These are phyloP conservation scores for Coprinopsis sp. DNA, from an alignment of 768 basidiomycete species.

Conservation along the genomic window DNA sequence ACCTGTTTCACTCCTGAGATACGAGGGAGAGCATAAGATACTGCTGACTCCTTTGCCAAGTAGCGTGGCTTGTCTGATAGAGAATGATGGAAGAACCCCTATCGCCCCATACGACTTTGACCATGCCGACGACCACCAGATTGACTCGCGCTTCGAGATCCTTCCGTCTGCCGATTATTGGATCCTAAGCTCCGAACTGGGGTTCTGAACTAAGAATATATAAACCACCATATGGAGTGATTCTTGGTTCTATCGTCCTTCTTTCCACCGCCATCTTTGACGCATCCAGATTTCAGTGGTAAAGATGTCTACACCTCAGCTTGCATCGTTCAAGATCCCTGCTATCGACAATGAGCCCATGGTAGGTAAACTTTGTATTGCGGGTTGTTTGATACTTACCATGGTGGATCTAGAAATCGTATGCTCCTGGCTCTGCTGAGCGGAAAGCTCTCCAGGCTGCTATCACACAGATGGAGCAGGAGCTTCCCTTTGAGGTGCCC, in stretches of 20 bases:
- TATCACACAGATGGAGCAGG: constrained; percentile 72
- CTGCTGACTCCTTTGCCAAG: too few species aligned
- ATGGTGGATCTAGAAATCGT: constrained; percentile 49
- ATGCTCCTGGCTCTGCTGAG: constrained; percentile 76
- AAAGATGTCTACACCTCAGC: constrained; percentile 42
- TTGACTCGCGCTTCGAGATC: not conserved
- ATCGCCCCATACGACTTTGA: too few species aligned
- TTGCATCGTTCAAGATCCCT: constrained; percentile 85
- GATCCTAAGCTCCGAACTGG: not conserved
- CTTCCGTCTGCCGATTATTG: not conserved
- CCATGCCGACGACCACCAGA: too few species aligned
- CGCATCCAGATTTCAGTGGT: not conserved
- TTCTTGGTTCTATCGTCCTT: not conserved
- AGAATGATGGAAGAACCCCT: too few species aligned
- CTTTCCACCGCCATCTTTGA: constrained; percentile 47
- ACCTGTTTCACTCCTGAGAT: too few species aligned
- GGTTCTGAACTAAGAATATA: constrained; percentile 1
- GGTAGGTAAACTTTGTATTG: constrained; percentile 40
- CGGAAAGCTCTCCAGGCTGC: constrained; percentile 68
- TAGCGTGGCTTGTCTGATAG: too few species aligned
- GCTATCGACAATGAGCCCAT: constrained; percentile 89
- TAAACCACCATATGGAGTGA: not conserved
- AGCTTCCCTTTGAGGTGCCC: constrained; percentile 88
- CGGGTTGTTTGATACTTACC: not conserved
- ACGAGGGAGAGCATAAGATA: too few species aligned